phyloP scores from a whole-genome alignment of 2,329 filamentous ascomycete species.

The Pyrenophora teres region DNA sequence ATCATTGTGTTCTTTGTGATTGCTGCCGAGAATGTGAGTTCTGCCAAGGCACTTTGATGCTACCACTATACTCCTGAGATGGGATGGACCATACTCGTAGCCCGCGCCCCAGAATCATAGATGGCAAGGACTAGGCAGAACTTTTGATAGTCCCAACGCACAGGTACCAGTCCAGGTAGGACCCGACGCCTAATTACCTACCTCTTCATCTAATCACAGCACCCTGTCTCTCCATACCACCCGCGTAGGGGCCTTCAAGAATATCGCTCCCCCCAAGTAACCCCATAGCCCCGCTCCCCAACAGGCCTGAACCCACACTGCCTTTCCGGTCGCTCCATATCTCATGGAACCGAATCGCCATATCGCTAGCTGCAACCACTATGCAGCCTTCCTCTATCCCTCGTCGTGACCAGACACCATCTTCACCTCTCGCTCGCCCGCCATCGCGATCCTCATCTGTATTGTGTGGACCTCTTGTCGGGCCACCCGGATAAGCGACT shows the following conservation, averaged over 20 bases:
- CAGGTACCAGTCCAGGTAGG: background rate
- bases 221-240: conserved; percentile 76
- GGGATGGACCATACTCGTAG: too few species aligned
- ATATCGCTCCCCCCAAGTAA: conserved; percentile 82
- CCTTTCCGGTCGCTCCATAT: conserved; percentile 72
- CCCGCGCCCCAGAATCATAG: too few species aligned
- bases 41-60: too few species aligned
- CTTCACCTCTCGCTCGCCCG: conserved; percentile 52
- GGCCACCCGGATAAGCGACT: conserved; percentile 77
- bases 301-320: conserved; percentile 58
- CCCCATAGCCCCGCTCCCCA: conserved; percentile 30
- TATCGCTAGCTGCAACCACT: conserved; percentile 88
- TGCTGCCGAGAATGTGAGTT: too few species aligned
- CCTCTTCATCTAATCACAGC: conserved; percentile 45
- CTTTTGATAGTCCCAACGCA: background rate
- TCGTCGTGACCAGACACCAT: conserved; percentile 60
- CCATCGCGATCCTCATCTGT: conserved; percentile 7
- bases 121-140: background rate
- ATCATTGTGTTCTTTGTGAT: too few species aligned
- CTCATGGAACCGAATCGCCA: conserved; percentile 93
- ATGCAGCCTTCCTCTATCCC: conserved; percentile 77
- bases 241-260: conserved; percentile 68
- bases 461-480: conserved; percentile 39
- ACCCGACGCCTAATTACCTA: background rate
- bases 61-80: too few species aligned